Evolutionary conservation across 2,329 filamentous ascomycete species (phyloP).

Genomic region (Hypoxylon sp.): DNA sequence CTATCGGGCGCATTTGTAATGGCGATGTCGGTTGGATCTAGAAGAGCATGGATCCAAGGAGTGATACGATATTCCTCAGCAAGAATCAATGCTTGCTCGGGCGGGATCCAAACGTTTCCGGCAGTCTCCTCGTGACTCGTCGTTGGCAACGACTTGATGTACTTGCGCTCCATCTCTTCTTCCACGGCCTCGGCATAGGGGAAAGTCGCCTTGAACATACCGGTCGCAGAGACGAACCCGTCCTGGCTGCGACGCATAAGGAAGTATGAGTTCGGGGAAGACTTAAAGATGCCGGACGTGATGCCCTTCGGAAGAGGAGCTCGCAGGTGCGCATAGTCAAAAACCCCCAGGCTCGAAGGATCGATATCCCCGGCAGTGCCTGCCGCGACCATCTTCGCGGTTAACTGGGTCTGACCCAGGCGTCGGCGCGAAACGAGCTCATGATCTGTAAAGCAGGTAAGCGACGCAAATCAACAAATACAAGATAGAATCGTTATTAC

Average conservation of each 20-base stretch:
- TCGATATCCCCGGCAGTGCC: constrained; percentile 79
- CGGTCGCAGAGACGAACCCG: constrained; percentile 86
- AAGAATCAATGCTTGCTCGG: constrained; percentile 82
- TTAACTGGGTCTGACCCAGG: constrained; percentile 91
- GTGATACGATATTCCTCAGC: constrained; percentile 89
- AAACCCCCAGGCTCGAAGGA: constrained; percentile 80
- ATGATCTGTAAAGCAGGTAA: constrained; percentile 65
- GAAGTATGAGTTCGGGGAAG: constrained; percentile 93
- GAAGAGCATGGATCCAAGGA: constrained; percentile 90
- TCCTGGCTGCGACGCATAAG: constrained; percentile 92
- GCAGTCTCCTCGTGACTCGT: constrained; percentile 94
- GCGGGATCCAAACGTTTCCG: constrained; percentile 96
- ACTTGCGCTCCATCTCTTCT: constrained; percentile 82
- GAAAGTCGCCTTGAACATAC: constrained; percentile 94
- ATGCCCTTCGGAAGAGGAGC: constrained; percentile 94
- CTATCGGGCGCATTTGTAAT: constrained; percentile 70
- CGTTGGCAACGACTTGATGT: constrained; percentile 84
- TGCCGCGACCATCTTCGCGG: constrained; percentile 83
- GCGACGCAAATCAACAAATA: constrained; percentile 27
- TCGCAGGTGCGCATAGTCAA: constrained; percentile 96
- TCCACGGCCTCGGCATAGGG: constrained; percentile 81
- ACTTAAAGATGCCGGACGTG: constrained; percentile 92
- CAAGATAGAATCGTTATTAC: constrained; percentile 61
- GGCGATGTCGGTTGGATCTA: constrained; percentile 86
- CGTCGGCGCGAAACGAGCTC: constrained; percentile 87